Evolutionary conservation across 2,329 filamentous ascomycete species (phyloP).

Genomic region (Calonectria naviculata): DNA sequence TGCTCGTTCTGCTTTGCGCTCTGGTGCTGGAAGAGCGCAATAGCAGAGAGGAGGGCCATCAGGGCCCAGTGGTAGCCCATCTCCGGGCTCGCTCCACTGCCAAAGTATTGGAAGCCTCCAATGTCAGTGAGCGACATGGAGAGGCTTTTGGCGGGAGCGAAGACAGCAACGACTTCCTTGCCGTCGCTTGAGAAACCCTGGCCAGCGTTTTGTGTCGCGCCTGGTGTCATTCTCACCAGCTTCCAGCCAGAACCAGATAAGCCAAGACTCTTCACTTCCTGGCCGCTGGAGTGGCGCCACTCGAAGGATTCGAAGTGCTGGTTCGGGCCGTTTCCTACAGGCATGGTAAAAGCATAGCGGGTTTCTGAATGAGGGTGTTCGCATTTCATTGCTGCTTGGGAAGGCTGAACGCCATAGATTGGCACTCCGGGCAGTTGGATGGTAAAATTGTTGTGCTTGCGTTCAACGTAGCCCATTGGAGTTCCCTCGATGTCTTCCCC

Average conservation of each 20-base stretch:
- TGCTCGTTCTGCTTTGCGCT: background rate
- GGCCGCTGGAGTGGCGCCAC: slow-evolving; percentile 26
- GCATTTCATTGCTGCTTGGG: slow-evolving; percentile 13
- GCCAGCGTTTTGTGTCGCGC: background rate
- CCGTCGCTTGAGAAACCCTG: background rate
- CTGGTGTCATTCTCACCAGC: slow-evolving; percentile 22
- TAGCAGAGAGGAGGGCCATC: background rate
- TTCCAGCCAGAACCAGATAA: slow-evolving; percentile 28
- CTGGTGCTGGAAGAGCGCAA: slow-evolving; percentile 6
- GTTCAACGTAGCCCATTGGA: slow-evolving; percentile 10
- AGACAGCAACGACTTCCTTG: slow-evolving; percentile 1
- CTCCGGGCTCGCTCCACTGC: background rate
- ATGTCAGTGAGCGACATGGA: background rate
- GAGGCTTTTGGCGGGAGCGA: background rate
- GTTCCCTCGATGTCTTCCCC: slow-evolving; percentile 7
- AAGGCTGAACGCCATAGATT: slow-evolving; percentile 5
- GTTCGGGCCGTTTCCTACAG: slow-evolving; percentile 8
- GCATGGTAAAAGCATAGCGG: slow-evolving; percentile 26
- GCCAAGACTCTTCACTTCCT: slow-evolving; percentile 29
- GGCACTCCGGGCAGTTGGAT: slow-evolving; percentile 26
- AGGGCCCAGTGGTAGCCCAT: slow-evolving; percentile 19
- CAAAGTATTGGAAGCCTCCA: slow-evolving; percentile 6
- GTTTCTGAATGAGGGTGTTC: background rate
- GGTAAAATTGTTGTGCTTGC: background rate
- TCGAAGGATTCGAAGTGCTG: slow-evolving; percentile 26